Percentiles rank a stretch among this genome's conserved stretches.
phyloP scores from a whole-genome alignment of 148 eudicot species.

The Camellia lanceoleosa region DNA sequence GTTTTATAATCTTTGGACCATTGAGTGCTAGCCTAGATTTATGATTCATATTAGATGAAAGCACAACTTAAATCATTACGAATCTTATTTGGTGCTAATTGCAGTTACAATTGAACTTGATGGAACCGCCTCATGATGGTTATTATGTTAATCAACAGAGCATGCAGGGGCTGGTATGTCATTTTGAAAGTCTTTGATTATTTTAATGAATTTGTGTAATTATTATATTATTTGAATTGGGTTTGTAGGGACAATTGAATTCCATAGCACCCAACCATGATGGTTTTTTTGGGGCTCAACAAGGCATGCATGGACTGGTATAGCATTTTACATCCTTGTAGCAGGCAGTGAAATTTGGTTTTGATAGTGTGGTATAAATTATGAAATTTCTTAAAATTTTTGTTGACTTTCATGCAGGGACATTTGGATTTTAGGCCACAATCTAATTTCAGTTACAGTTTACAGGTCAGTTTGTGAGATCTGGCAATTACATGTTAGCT shows the following conservation, averaged over 20 bases:
- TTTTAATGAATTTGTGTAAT: neutral
- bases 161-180: slow-evolving; percentile 85
- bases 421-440: slow-evolving; percentile 72
- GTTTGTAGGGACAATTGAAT: slow-evolving; percentile 66
- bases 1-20: neutral
- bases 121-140: slow-evolving; percentile 95
- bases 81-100: slow-evolving; percentile 18
- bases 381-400: neutral
- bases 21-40: slow-evolving; percentile 1
- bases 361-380: neutral
- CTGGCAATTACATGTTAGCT: slow-evolving; percentile 6
- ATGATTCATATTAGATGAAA: neutral
- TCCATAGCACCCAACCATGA: slow-evolving; percentile 72
- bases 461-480: slow-evolving; percentile 51
- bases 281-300: slow-evolving; percentile 75
- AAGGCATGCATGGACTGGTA: slow-evolving; percentile 78
- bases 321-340: slow-evolving; percentile 4
- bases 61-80: neutral
- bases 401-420: slow-evolving; percentile 44
- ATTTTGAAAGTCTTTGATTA: slow-evolving; percentile 11
- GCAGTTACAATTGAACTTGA: slow-evolving; percentile 80
- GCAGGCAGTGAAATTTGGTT: neutral
- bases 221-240: neutral
- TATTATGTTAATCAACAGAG: slow-evolving; percentile 73
- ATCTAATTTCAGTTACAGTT: slow-evolving; percentile 51